Base-by-base conservation (phyloP, 345 rosid genomes). In the Camelina laxa region DNA sequence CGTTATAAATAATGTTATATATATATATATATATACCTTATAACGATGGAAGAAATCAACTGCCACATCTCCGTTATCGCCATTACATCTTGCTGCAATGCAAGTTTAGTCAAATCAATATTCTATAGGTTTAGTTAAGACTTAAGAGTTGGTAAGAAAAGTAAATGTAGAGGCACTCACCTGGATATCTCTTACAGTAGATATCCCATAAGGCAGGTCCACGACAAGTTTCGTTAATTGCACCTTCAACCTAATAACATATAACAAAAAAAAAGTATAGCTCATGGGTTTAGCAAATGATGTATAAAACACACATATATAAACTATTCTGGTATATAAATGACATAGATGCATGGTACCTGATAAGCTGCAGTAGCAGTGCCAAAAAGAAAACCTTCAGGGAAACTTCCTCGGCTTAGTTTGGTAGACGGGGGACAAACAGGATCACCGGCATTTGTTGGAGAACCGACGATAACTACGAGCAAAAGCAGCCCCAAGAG, bases 1-100 rank as follows among this genome's bases (percentile, higher is more conserved):
- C 11, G 13, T 36, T 13, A 31, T 21, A 41, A 22, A 15, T 38
- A 31, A 2, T 55, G 6, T 73, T 62, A 2, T 44, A 5, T 41
- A 16, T 11, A 12, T 30, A 9, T 31, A 53, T 42, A 44, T 31
- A 53, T 42, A 35, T 82, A 85, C 84, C 86, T 81, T 72, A 44
- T 79, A 83, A 56, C 67, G 82, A 64, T 81, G 75, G 71, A 76
- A 85, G 51, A 77, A 81, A 31, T 85, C 78, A n/a, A 81, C 80
- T 0, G 85, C 86, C n/a, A 70, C 78, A 16, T 51, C 73, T 0
- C 79, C 86, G 21, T 38, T 39, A 6, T 70, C 67, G 61, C 12
- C 2, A 24, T 31, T 65, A 22, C 80, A 77, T 41, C 65, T 65
- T 0, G 1, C 80, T 77, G 57, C 14, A 57, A 27, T 63, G 7